phyloP scores from a whole-genome alignment of 495 filamentous ascomycete species.

The Trichoderma reesei region DNA sequence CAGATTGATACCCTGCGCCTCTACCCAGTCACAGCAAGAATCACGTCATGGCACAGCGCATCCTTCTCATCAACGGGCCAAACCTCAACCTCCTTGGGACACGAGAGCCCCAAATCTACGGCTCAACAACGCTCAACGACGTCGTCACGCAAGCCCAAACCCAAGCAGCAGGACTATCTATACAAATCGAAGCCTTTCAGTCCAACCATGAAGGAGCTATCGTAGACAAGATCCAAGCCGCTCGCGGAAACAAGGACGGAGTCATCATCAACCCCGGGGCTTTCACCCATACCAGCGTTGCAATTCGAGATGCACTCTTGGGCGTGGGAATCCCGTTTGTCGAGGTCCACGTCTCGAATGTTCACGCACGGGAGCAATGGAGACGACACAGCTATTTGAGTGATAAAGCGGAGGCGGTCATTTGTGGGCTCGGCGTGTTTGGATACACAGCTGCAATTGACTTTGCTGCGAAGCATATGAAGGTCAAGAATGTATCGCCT shows the following conservation, averaged over 20 bases:
- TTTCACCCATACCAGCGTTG: slow-evolving; percentile 59
- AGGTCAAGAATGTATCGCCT: slow-evolving; percentile 18
- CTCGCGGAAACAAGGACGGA: slow-evolving; percentile 40
- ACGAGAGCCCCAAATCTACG: slow-evolving; percentile 62
- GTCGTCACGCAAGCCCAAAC: slow-evolving; percentile 24
- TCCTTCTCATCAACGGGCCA: slow-evolving; percentile 71
- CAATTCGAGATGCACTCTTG: slow-evolving; percentile 55
- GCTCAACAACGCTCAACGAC: slow-evolving; percentile 50
- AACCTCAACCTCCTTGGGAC: slow-evolving; percentile 72
- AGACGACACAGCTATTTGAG: slow-evolving; percentile 56
- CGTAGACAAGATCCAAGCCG: slow-evolving; percentile 49
- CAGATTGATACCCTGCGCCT: too few species aligned
- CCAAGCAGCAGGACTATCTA: slow-evolving; percentile 17
- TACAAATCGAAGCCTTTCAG: slow-evolving; percentile 3
- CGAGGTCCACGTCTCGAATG: slow-evolving; percentile 61
- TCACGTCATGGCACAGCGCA: slow-evolving; percentile 34
- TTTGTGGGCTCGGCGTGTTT: slow-evolving; percentile 57
- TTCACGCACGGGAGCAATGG: slow-evolving; percentile 55
- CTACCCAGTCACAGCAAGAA: background rate
- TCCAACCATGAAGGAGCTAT: slow-evolving; percentile 55
- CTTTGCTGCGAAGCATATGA: slow-evolving; percentile 42
- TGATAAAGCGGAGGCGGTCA: slow-evolving; percentile 59
- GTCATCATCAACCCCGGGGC: slow-evolving; percentile 65
- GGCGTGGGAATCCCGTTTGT: slow-evolving; percentile 58
- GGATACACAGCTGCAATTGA: slow-evolving; percentile 63